phyloP scores from a whole-genome alignment of 176 grass and related monocot genomes.

The Musa itinerans region DNA sequence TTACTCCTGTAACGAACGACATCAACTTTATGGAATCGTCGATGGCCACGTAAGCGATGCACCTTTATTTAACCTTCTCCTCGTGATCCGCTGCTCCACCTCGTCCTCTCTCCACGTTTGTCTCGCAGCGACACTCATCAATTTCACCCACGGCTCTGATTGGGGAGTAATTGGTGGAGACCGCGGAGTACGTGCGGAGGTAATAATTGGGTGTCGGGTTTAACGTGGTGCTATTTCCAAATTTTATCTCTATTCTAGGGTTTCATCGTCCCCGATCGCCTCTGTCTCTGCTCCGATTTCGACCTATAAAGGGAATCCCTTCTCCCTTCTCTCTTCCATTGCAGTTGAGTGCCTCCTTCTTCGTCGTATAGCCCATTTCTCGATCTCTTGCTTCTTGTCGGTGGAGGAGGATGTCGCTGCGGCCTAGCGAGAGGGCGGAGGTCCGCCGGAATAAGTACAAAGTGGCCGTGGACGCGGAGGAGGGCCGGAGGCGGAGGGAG shows the following conservation, averaged over 20 bases:
- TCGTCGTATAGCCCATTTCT: not conserved
- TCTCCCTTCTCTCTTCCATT: not conserved
- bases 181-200: no score
- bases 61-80: no score
- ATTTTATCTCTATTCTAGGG: not conserved
- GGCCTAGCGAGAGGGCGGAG: slow-evolving; percentile 68
- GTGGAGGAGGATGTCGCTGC: slow-evolving; percentile 49
- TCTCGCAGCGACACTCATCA: no score
- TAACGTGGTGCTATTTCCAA: no score
- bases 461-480: slow-evolving; percentile 85
- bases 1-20: no score
- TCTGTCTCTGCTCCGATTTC: not conserved
- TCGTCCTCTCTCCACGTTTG: no score
- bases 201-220: no score
- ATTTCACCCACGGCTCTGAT: no score
- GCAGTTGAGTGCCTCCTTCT: not conserved
- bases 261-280: not conserved
- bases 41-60: no score
- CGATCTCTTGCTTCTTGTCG: not conserved
- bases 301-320: not conserved
- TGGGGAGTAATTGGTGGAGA: no score
- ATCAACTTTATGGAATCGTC: no score
- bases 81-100: no score
- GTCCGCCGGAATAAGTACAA: slow-evolving; percentile 82
- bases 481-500: slow-evolving; percentile 78